Evolutionary conservation across 2,329 filamentous ascomycete genomes (phyloP).

Genomic region (Alternaria sp.): DNA sequence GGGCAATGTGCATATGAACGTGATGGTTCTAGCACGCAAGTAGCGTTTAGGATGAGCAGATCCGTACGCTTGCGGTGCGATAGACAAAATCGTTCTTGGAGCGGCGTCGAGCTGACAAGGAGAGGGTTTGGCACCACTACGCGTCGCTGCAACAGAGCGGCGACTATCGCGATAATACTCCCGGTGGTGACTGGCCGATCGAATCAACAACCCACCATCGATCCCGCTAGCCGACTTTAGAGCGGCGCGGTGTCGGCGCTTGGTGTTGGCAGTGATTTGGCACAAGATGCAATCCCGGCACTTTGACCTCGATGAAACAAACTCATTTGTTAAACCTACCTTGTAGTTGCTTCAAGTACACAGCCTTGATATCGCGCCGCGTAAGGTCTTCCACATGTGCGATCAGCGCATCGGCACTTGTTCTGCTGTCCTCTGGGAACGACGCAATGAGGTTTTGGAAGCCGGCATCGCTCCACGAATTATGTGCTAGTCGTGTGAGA

Average conservation of each 20-base stretch:
- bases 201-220: conserved; percentile 25
- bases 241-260: conserved; percentile 32
- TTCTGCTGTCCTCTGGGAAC: conserved; percentile 72
- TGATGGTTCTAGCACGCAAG: conserved; percentile 8
- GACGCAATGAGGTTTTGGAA: conserved; percentile 75
- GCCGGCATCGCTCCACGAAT: conserved; percentile 71
- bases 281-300: conserved; percentile 9
- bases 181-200: conserved; percentile 32
- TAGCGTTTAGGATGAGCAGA: conserved; percentile 11
- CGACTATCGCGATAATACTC: conserved; percentile 37
- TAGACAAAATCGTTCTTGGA: conserved; percentile 7
- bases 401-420: conserved; percentile 67
- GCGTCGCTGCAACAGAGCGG: conserved; percentile 28
- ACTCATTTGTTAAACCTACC: conserved; percentile 36
- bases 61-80: conserved; percentile 14
- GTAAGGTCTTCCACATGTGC: conserved; percentile 77
- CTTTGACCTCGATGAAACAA: conserved; percentile 22
- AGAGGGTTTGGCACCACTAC: conserved; percentile 21
- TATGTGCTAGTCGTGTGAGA: conserved; percentile 69
- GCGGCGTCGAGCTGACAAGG: conserved; percentile 19
- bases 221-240: conserved; percentile 28
- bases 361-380: conserved; percentile 74
- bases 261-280: conserved; percentile 24
- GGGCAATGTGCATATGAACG: conserved; percentile 6
- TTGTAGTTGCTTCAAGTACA: conserved; percentile 82